Evolutionary conservation across 169 alveolate genomes (phyloP).

Genomic region (Pseudocohnilembus persalinus): DNA sequence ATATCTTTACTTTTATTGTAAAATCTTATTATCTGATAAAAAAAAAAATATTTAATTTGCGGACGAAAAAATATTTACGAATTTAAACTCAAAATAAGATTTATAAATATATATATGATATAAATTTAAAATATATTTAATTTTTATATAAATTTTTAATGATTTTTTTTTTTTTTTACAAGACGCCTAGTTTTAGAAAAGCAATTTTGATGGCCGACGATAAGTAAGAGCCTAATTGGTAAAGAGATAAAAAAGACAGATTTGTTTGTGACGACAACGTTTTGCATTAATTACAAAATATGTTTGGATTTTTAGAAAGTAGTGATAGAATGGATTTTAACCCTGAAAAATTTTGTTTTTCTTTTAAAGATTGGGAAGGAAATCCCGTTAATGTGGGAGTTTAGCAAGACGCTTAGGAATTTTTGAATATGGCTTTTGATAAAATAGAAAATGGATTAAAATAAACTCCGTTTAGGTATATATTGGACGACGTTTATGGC

Average conservation of each 20-base stretch:
- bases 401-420: constrained; percentile 83
- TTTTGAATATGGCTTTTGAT: constrained; percentile 75
- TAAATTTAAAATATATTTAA: too few species aligned
- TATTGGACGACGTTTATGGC: constrained; percentile 71
- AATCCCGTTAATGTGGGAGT: constrained; percentile 71
- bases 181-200: constrained; percentile 34
- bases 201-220: constrained; percentile 75
- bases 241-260: constrained; percentile 30
- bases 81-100: too few species aligned
- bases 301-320: constrained; percentile 73
- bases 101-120: too few species aligned
- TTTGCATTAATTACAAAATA: constrained; percentile 69
- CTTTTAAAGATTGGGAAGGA: constrained; percentile 82
- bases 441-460: constrained; percentile 73
- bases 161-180: background rate
- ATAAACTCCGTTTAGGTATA: constrained; percentile 67
- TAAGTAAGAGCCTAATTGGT: constrained; percentile 44
- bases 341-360: constrained; percentile 73
- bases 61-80: too few species aligned
- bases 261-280: constrained; percentile 72
- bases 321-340: constrained; percentile 74
- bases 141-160: too few species aligned
- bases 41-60: too few species aligned
- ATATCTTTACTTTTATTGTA: too few species aligned
- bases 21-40: too few species aligned